Evolutionary conservation across 164 flowering plant species (phyloP), one percentile per base, ranked within the genome.

Genomic region (Taxillus chinensis): DNA sequence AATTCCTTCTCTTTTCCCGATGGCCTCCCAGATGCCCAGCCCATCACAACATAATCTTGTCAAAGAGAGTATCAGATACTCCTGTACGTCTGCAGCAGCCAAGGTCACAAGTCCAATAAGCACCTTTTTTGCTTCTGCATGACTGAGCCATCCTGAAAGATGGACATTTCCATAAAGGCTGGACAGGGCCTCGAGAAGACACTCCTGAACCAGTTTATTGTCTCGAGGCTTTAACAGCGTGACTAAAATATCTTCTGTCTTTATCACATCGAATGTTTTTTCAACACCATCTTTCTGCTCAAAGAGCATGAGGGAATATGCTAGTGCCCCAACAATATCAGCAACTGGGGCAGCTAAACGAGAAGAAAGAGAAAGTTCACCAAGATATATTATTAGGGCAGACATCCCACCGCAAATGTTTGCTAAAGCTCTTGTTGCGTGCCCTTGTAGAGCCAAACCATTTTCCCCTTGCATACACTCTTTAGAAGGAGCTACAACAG

Each of bases 261-360:
- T 68, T 6, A 52, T 71, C 11, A 68, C 86, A 73, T 85, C 76
- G 71, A 88, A 80, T n/a, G 76, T 45, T 62, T 75, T 82, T 65
- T 79, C 78, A 46, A 15, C 41, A 43, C 50, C 67, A 61, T 75
- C 62, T 51, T 68, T 75, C 41, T 76, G 75, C 70, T 81, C 79
- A 73, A 78, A 86, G 60, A 86, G 80, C 89, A 85, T 91, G 57
- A 91, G 62, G 55, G 85, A 72, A 72, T 88, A 91, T 45, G 97
- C 97, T 62, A 91, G 91, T n/a, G 95, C 86, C 55, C 97, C 97
- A 60, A 88, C 76, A 69, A 86, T 82, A 77, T 91, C 95, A 66
- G 88, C 80, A 75, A 91, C 84, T 3, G 97, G 96, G 51, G 91
- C 88, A 68, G 87, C 78, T 57, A 82, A 80, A 27, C 87, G 81